phyloP scores from a whole-genome alignment of 495 filamentous ascomycete genomes.

The Podospora fimiseda region DNA sequence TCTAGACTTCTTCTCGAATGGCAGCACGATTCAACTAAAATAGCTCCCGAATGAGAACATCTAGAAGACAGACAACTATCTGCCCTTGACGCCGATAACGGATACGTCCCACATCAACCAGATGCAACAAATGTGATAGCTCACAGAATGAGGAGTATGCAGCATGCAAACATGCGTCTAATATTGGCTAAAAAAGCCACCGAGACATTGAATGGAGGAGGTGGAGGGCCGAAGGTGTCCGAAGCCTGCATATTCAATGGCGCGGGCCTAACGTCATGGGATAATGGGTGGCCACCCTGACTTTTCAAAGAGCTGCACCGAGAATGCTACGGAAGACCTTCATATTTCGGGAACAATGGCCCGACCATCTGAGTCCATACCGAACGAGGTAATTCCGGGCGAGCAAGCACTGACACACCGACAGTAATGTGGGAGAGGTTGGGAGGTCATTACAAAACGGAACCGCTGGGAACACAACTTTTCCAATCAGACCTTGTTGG shows the following conservation, averaged over 20 bases:
- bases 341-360: neutral
- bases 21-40: too few relatives aligned
- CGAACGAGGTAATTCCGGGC: neutral
- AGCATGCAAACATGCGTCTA: too few relatives aligned
- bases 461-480: neutral
- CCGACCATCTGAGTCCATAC: neutral
- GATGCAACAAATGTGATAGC: neutral
- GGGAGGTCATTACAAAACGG: neutral
- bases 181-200: too few relatives aligned
- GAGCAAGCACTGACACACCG: neutral
- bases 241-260: neutral
- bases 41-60: neutral
- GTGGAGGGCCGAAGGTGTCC: neutral
- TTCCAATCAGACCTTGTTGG: neutral
- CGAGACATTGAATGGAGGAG: neutral
- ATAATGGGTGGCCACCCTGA: neutral
- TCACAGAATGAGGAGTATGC: neutral
- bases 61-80: neutral
- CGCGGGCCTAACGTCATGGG: neutral
- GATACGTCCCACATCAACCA: slow-evolving; percentile 2
- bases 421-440: too few relatives aligned
- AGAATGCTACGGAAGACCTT: too few relatives aligned
- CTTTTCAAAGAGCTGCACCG: neutral
- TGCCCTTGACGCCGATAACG: slow-evolving; percentile 14
- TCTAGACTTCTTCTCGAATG: neutral